phyloP scores from a whole-genome alignment of 257 asterid species.

The Rhazya stricta region DNA sequence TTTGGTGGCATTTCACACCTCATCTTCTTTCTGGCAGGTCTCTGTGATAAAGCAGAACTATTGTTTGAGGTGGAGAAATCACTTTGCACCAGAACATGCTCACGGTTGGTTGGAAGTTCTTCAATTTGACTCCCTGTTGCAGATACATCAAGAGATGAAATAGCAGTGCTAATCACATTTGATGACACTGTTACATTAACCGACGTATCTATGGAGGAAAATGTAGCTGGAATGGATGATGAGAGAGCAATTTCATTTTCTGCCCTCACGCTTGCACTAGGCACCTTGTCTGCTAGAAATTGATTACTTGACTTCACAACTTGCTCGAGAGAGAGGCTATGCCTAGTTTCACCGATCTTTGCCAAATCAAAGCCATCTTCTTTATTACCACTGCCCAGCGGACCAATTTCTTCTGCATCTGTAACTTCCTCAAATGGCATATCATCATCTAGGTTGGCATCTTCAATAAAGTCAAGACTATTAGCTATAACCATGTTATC shows the following conservation, averaged over 20 bases:
- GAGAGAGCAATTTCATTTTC: slow-evolving; percentile 12
- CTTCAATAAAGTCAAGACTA: slow-evolving; percentile 65
- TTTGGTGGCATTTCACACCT: slow-evolving; percentile 83
- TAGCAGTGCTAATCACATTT: slow-evolving; percentile 12
- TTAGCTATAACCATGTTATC: slow-evolving; percentile 33
- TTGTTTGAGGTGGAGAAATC: slow-evolving; percentile 15
- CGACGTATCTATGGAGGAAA: slow-evolving; percentile 21
- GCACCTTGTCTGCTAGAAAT: slow-evolving; percentile 12
- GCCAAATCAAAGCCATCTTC: slow-evolving; percentile 6
- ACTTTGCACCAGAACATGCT: slow-evolving; percentile 14
- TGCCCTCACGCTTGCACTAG: not conserved
- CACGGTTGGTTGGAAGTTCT: slow-evolving; percentile 8
- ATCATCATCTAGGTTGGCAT: slow-evolving; percentile 43
- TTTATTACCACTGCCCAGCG: slow-evolving; percentile 18
- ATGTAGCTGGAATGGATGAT: slow-evolving; percentile 10
- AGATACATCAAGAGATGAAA: slow-evolving; percentile 12
- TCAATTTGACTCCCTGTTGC: slow-evolving; percentile 4
- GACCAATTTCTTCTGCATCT: slow-evolving; percentile 32
- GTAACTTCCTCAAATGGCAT: slow-evolving; percentile 28
- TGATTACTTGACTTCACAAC: slow-evolving; percentile 25
- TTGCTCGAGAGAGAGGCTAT: slow-evolving; percentile 22
- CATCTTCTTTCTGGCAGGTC: slow-evolving; percentile 58
- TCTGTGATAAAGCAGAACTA: slow-evolving; percentile 25
- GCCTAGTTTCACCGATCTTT: slow-evolving; percentile 18
- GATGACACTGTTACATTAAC: slow-evolving; percentile 20